Evolutionary conservation across 2,329 filamentous ascomycete genomes (phyloP).

Genomic region (Colletotrichum ledebouriae): DNA sequence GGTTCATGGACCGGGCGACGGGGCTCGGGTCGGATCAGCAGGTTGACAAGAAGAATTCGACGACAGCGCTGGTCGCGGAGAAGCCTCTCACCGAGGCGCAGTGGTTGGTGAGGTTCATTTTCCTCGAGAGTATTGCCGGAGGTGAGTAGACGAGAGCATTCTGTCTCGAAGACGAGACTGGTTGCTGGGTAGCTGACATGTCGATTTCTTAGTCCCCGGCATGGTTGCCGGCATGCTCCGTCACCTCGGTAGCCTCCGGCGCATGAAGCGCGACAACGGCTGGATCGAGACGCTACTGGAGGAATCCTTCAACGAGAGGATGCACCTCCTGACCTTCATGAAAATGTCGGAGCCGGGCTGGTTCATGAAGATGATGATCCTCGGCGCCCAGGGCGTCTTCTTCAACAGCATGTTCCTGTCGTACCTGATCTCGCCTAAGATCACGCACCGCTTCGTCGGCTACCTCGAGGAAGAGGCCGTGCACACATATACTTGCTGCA

Average conservation of each 20-base stretch:
- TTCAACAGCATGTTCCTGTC: slow-evolving; percentile 94
- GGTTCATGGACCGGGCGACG: slow-evolving; percentile 84
- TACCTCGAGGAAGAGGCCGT: slow-evolving; percentile 98
- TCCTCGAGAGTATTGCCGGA: slow-evolving; percentile 93
- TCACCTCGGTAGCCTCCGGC: slow-evolving; percentile 85
- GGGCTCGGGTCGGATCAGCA: slow-evolving; percentile 81
- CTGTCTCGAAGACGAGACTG: neutral
- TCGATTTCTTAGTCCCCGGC: slow-evolving; percentile 74
- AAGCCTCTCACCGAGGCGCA: slow-evolving; percentile 84
- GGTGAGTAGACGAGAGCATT: slow-evolving; percentile 16
- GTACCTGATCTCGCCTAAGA: slow-evolving; percentile 88
- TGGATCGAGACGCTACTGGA: slow-evolving; percentile 95
- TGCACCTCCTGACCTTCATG: slow-evolving; percentile 92
- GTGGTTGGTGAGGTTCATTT: slow-evolving; percentile 76
- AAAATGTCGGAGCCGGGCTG: slow-evolving; percentile 82
- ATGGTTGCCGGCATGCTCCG: slow-evolving; percentile 97
- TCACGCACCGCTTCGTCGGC: slow-evolving; percentile 94
- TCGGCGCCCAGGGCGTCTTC: slow-evolving; percentile 94
- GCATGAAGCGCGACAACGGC: slow-evolving; percentile 93
- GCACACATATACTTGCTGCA: slow-evolving; percentile 91
- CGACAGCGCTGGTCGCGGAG: slow-evolving; percentile 65
- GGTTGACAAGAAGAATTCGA: slow-evolving; percentile 69
- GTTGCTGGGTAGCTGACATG: slow-evolving; percentile 13
- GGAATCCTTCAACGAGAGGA: slow-evolving; percentile 92
- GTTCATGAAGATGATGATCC: slow-evolving; percentile 93